These are phyloP conservation scores for Claviceps pusilla DNA, from an alignment of 2,329 filamentous ascomycete species.

Conservation along the genomic window DNA sequence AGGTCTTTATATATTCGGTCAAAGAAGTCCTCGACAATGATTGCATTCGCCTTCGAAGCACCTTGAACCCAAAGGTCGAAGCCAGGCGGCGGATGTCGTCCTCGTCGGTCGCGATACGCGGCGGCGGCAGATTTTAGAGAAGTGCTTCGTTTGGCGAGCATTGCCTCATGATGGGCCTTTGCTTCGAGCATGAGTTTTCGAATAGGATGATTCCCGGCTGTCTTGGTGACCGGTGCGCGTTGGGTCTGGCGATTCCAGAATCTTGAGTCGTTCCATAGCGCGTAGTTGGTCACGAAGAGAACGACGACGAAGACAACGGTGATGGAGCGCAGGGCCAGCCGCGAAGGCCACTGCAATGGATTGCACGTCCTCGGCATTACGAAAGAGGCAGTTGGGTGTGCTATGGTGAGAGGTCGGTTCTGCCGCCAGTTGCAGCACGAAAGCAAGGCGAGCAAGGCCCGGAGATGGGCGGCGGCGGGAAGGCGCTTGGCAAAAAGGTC, in stretches of 20 bases:
- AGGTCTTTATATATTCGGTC: conserved; percentile 50
- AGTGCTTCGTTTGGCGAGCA: conserved; percentile 30
- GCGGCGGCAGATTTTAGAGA: conserved; percentile 36
- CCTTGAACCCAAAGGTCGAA: conserved; percentile 46
- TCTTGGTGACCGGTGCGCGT: conserved; percentile 9
- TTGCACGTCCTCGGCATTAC: conserved; percentile 4
- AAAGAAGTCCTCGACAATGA: conserved; percentile 49
- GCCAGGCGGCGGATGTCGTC: conserved; percentile 47
- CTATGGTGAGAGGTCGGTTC: background rate
- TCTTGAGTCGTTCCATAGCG: conserved; percentile 16
- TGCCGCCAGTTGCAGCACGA: too few relatives aligned
- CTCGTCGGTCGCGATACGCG: conserved; percentile 40
- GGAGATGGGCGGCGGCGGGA: background rate
- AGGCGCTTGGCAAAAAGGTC: too few relatives aligned
- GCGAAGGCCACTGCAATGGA: conserved; percentile 11
- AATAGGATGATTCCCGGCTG: conserved; percentile 30
- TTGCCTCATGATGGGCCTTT: conserved; percentile 24
- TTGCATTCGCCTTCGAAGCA: conserved; percentile 33
- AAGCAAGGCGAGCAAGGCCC: background rate
- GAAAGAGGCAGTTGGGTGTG: background rate
- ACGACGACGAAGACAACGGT: conserved; percentile 11
- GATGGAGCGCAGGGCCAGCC: conserved; percentile 16
- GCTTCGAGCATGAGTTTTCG: conserved; percentile 33
- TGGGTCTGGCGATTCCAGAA: conserved; percentile 12
- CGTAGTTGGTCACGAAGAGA: conserved; percentile 15